phyloP scores from a whole-genome alignment of 176 grass and related monocot genomes.

The Metroxylon sagu region DNA sequence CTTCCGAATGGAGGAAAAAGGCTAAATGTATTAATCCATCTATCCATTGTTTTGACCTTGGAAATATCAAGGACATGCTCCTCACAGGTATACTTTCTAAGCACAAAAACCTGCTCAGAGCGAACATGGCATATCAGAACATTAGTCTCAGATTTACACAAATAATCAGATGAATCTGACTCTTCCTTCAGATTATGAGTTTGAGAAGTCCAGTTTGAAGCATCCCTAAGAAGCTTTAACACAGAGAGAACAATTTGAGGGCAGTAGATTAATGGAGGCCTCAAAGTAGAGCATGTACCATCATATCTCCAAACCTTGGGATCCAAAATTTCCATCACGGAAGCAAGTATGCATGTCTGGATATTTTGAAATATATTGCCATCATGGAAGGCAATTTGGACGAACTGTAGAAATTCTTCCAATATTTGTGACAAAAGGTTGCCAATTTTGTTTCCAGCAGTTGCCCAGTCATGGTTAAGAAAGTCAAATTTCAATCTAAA shows the following conservation, averaged over 20 bases:
- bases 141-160: conserved; percentile 28
- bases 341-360: conserved; percentile 66
- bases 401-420: conserved; percentile 73
- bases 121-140: conserved; percentile 51
- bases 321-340: conserved; percentile 61
- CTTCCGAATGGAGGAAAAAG: conserved; percentile 69
- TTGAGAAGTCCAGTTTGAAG: conserved; percentile 41
- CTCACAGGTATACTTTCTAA: conserved; percentile 53
- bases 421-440: conserved; percentile 65
- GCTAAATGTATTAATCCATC: conserved; percentile 76
- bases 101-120: conserved; percentile 42
- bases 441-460: conserved; percentile 50
- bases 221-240: conserved; percentile 50
- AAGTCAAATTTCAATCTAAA: conserved; percentile 73
- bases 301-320: conserved; percentile 56
- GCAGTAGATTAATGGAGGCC: conserved; percentile 73
- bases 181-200: conserved; percentile 31
- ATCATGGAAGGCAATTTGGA: conserved; percentile 47
- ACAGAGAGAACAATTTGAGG: conserved; percentile 62
- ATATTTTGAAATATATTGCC: conserved; percentile 50
- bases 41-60: conserved; percentile 65
- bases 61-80: conserved; percentile 66
- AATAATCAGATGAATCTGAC: conserved; percentile 26
- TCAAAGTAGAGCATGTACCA: conserved; percentile 45
- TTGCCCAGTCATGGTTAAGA: conserved; percentile 43